Base-by-base conservation (phyloP, 164 flowering plant species). In the Magnolia officinalis region DNA sequence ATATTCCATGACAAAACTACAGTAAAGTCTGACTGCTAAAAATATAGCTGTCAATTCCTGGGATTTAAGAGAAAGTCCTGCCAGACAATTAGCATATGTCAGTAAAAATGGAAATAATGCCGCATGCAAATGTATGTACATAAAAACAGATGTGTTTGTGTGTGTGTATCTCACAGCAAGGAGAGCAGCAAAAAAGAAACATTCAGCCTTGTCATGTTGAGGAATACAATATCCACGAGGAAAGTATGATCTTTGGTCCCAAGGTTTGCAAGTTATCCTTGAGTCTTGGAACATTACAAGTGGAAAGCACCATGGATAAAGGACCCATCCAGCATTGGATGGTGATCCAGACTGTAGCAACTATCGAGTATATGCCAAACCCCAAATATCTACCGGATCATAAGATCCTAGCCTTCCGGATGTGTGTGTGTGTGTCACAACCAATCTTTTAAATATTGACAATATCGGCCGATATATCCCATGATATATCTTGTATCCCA, bases 1-100 rank as follows among this genome's bases (percentile, higher is more conserved):
- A 69, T 76, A 79, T 79, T 83, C 86, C 86, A 83, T 81, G 70
- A 83, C 83, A 79, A 79, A 81, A 71, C 83, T 79, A 75, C 81
- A 79, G 75, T 79, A 79, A 29, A 79, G 76, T 59, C 81, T 65
- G 21, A 79, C 81, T 26, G 78, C 81, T 72, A 79, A 59, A 72
- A 79, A 79, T 0, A 79, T 71, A 55, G 81, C 81, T 21, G 81
- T 79, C 72, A 79, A 31, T 58, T 79, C 78, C 78, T 75, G 81
- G 50, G 78, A 71, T 66, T 79, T 79, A 18, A 79, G 75, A 20
- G 81, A 79, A 67, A 79, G 78, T 21, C 81, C 81, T 75, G 78
- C 75, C 72, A 77, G 13, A 21, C 7, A 75, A 74, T 67, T 9
- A 18, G 6, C 55, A 29, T 11, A 10, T 45, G 45, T 45, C 50